Conservation (phyloP, 371 early-diverging fungal genomes). For the Umbelopsis sp. region DNA sequence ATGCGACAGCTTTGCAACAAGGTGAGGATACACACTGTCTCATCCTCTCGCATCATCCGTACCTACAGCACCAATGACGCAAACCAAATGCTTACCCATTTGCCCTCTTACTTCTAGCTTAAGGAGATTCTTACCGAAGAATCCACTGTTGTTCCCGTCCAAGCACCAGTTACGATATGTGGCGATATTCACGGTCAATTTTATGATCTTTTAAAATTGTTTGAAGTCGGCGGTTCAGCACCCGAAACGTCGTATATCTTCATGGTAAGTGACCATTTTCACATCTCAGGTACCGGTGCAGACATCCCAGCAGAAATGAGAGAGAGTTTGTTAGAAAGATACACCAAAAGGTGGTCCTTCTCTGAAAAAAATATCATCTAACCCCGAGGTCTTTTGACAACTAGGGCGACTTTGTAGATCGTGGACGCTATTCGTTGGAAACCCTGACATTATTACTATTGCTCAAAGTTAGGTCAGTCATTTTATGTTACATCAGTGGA, state of each 20-base stretch:
- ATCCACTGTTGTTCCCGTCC: conserved; percentile 94
- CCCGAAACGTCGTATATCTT: conserved; percentile 98
- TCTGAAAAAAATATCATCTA: background rate
- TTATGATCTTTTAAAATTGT: conserved; percentile 97
- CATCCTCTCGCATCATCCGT: background rate
- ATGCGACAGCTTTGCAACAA: conserved; percentile 96
- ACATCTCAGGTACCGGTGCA: background rate
- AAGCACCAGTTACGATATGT: conserved; percentile 95
- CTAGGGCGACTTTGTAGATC: conserved; percentile 99
- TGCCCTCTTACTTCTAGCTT: conserved; percentile 55
- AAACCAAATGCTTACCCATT: conserved; percentile 1
- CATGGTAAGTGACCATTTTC: conserved; percentile 63
- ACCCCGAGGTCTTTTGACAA: background rate
- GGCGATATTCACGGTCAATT: conserved; percentile 99
- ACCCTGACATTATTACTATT: conserved; percentile 93
- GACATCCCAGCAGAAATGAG: no score
- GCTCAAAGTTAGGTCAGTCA: conserved; percentile 84
- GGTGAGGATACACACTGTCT: conserved; percentile 38
- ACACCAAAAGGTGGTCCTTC: no score
- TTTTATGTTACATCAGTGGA: background rate
- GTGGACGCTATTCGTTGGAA: conserved; percentile 98
- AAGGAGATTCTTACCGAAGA: conserved; percentile 94
- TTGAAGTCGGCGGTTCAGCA: conserved; percentile 96
- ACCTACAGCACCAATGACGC: background rate
- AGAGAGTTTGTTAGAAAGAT: no score